Percentiles rank a stretch among this genome's conserved stretches.
Conservation (phyloP, 2,329 filamentous ascomycete species). For the Exophiala mesophila region DNA sequence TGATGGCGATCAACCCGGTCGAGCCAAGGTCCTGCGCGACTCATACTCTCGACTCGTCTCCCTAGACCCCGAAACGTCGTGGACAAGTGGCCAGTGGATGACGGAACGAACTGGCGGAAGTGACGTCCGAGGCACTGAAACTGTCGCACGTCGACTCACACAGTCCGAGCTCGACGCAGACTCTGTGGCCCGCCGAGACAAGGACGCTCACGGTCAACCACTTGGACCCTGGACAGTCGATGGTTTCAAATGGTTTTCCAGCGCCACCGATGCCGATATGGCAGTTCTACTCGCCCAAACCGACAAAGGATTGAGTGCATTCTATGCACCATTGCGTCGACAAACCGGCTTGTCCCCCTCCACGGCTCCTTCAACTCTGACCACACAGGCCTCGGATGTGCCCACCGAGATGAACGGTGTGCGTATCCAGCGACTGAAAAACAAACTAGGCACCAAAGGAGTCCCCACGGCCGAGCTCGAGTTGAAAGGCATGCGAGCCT, state of each 20-base stretch:
- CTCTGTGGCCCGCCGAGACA: slow-evolving; percentile 19
- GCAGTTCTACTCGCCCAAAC: slow-evolving; percentile 61
- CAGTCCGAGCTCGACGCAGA: slow-evolving; percentile 11
- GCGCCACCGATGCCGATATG: slow-evolving; percentile 62
- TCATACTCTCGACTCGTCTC: slow-evolving; percentile 29
- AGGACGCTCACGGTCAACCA: slow-evolving; percentile 31
- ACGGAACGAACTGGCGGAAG: slow-evolving; percentile 35
- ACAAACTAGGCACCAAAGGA: slow-evolving; percentile 65
- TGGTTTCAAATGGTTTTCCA: slow-evolving; percentile 70
- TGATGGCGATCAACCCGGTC: slow-evolving; percentile 16
- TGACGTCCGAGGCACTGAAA: slow-evolving; percentile 34
- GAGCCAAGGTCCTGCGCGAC: slow-evolving; percentile 24
- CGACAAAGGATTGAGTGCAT: slow-evolving; percentile 52
- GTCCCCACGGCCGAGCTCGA: slow-evolving; percentile 70
- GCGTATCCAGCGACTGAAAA: slow-evolving; percentile 64
- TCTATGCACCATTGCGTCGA: slow-evolving; percentile 56
- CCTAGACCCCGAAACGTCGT: slow-evolving; percentile 28
- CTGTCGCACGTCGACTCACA: slow-evolving; percentile 26
- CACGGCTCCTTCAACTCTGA: neutral
- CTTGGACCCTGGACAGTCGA: slow-evolving; percentile 53
- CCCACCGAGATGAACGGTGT: slow-evolving; percentile 53
- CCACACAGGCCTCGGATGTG: neutral
- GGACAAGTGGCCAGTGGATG: slow-evolving; percentile 39
- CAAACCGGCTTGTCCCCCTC: slow-evolving; percentile 5
- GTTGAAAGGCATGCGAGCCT: slow-evolving; percentile 57